These are phyloP conservation scores for Yarrowia porcina DNA, from an alignment of 805 yeast genomes.

Conservation along the genomic window DNA sequence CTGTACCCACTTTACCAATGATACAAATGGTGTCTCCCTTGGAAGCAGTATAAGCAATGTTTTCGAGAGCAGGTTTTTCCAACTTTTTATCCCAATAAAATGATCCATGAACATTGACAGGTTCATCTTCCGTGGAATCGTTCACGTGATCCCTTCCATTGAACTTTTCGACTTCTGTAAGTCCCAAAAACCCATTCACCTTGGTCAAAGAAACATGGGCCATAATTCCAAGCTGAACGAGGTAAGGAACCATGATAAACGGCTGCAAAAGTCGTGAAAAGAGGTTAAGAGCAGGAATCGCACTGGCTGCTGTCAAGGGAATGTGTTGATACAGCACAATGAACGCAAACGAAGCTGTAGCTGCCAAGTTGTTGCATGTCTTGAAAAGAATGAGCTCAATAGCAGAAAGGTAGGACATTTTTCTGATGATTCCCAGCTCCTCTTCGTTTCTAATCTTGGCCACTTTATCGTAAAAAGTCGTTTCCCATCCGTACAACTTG, in stretches of 20 bases:
- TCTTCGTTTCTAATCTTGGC: background rate
- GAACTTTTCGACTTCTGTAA: background rate
- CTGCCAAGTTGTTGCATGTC: background rate
- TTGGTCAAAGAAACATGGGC: background rate
- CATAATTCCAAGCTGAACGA: background rate
- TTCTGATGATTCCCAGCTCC: background rate
- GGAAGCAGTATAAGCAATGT: slow-evolving; percentile 57
- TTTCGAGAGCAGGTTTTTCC: background rate
- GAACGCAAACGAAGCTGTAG: background rate
- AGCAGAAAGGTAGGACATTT: background rate
- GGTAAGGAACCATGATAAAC: background rate
- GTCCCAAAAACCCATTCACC: background rate
- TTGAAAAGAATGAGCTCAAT: background rate
- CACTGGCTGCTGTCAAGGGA: background rate
- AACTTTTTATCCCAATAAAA: background rate
- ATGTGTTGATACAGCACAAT: background rate
- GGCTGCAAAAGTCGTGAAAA: background rate
- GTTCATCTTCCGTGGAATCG: background rate
- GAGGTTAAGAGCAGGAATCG: background rate
- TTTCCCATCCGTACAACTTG: background rate
- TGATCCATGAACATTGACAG: background rate
- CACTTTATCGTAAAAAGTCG: background rate
- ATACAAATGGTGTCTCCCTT: slow-evolving; percentile 77
- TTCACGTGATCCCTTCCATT: background rate
- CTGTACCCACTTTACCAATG: slow-evolving; percentile 81